Percentiles rank a stretch among this genome's conserved stretches.
Conservation (phyloP, 208 protist genomes). For the Crithidia acanthocephali region DNA sequence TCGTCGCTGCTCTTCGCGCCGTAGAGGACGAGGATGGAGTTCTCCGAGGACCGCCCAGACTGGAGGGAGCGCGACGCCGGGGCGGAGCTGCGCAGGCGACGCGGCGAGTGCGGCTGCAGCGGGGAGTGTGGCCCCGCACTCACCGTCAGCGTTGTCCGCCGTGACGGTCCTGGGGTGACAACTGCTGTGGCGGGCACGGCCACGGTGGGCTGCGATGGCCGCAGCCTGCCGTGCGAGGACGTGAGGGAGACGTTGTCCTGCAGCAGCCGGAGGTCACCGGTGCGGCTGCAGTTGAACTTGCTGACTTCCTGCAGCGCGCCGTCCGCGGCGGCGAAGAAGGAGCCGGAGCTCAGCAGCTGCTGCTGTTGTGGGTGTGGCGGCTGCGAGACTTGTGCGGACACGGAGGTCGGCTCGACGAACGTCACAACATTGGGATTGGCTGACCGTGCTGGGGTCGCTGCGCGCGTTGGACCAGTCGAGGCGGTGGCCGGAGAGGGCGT, state of each 20-base stretch:
- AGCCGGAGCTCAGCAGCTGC: constrained; percentile 4
- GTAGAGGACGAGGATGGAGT: background rate
- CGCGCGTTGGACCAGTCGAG: background rate
- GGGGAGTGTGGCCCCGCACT: background rate
- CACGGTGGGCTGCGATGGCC: too few relatives aligned
- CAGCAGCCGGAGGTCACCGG: background rate
- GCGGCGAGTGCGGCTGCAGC: background rate
- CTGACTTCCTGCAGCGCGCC: background rate
- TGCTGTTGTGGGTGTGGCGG: background rate
- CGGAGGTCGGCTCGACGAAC: background rate
- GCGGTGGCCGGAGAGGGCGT: background rate
- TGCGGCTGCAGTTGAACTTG: constrained; percentile 5
- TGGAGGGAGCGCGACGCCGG: background rate
- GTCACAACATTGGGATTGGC: background rate
- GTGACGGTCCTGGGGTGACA: background rate
- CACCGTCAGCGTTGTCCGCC: background rate
- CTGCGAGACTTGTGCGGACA: background rate
- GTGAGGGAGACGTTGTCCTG: background rate
- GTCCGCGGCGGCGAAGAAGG: constrained; percentile 17
- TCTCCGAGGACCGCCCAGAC: background rate
- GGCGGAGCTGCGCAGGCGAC: background rate
- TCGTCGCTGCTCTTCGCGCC: background rate
- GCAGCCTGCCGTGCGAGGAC: background rate
- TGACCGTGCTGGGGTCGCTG: background rate
- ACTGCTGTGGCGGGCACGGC: background rate